Percentiles rank a stretch among this genome's conserved stretches.
phyloP scores from a whole-genome alignment of 2,329 filamentous ascomycete species.

The Huntiella omanensis region DNA sequence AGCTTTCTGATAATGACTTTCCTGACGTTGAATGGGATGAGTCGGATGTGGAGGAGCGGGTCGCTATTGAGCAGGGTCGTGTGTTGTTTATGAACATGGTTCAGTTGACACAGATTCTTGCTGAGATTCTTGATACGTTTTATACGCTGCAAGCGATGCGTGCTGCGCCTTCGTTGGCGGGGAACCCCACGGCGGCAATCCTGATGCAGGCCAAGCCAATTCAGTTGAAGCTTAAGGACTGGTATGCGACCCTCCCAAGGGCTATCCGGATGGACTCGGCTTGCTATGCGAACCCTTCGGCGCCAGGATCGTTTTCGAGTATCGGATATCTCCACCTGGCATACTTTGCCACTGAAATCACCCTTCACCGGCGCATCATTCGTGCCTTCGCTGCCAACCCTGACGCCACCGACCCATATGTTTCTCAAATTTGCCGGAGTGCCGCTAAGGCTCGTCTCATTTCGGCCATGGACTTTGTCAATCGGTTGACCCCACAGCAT shows the following conservation, averaged over 20 bases:
- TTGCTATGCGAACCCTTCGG: slow-evolving; percentile 9
- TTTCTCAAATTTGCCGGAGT: slow-evolving; percentile 79
- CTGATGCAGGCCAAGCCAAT: slow-evolving; percentile 63
- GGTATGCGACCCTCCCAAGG: slow-evolving; percentile 53
- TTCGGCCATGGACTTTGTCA: slow-evolving; percentile 94
- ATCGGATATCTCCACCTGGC: slow-evolving; percentile 71
- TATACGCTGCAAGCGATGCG: slow-evolving; percentile 64
- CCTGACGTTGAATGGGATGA: slow-evolving; percentile 52
- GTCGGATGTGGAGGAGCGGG: slow-evolving; percentile 38
- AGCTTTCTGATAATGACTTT: slow-evolving; percentile 49
- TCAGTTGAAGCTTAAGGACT: slow-evolving; percentile 65
- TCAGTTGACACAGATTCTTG: slow-evolving; percentile 52
- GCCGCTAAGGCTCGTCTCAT: slow-evolving; percentile 89
- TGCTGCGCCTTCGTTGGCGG: slow-evolving; percentile 44
- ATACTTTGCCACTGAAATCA: slow-evolving; percentile 90
- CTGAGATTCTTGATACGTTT: slow-evolving; percentile 67
- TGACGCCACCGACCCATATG: slow-evolving; percentile 48
- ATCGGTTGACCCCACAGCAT: slow-evolving; percentile 70
- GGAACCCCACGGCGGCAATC: slow-evolving; percentile 53
- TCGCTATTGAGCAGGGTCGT: slow-evolving; percentile 48
- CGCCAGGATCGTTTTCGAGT: slow-evolving; percentile 31
- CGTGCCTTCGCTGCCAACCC: slow-evolving; percentile 43
- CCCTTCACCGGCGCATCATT: slow-evolving; percentile 77
- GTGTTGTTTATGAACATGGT: slow-evolving; percentile 60
- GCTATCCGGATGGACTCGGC: slow-evolving; percentile 44